phyloP scores from a whole-genome alignment of 2,329 filamentous ascomycete species.

The Colletotrichum karsti region DNA sequence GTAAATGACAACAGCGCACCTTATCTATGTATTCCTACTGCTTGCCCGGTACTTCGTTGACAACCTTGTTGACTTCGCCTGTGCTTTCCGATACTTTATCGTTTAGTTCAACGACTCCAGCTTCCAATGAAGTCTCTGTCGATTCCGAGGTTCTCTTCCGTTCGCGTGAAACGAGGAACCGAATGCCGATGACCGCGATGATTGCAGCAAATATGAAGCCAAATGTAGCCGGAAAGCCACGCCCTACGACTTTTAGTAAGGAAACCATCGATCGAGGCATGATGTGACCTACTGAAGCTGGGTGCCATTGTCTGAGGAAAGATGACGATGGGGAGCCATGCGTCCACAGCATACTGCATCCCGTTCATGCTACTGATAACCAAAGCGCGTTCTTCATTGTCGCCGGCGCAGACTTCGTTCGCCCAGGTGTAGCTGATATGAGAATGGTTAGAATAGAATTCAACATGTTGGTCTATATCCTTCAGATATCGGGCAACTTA shows the following conservation, averaged over 20 bases:
- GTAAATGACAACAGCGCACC: no score
- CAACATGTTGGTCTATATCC: fast-evolving
- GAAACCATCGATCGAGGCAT: not conserved
- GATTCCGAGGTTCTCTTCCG: constrained; percentile 6
- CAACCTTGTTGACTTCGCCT: not conserved
- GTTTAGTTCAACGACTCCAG: not conserved
- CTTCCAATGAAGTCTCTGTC: not conserved
- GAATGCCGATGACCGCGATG: not conserved
- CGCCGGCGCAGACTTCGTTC: constrained; percentile 13
- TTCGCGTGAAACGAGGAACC: constrained; percentile 7
- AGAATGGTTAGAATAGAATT: not conserved
- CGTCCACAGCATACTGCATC: constrained; percentile 17
- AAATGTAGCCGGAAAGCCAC: constrained; percentile 27
- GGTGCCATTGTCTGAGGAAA: constrained; percentile 12
- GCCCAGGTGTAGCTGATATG: constrained; percentile 20
- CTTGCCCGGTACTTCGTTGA: no score
- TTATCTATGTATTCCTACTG: no score
- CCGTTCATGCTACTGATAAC: constrained; percentile 40
- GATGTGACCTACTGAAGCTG: constrained; percentile 1
- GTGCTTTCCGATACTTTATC: not conserved
- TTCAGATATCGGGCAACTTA: not conserved
- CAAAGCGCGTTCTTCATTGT: constrained; percentile 40
- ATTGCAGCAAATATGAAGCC: constrained; percentile 21
- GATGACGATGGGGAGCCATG: constrained; percentile 19
- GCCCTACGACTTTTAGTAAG: no score